These are phyloP conservation scores for Calocybe indica DNA, from an alignment of 768 basidiomycete genomes.

Conservation along the genomic window DNA sequence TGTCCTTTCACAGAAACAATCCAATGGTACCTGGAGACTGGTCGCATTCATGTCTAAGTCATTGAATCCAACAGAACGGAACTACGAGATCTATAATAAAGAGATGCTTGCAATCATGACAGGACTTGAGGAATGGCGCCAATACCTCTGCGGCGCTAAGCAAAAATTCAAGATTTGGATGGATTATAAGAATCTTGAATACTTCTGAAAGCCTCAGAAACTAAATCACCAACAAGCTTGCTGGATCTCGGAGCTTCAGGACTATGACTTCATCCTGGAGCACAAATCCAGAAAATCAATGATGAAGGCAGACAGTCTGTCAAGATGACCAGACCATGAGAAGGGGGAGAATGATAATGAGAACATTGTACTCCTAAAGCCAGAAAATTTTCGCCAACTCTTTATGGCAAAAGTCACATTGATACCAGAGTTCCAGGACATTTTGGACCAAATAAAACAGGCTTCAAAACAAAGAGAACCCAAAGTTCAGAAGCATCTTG, in stretches of 20 bases:
- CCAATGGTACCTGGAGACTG: conserved; percentile 23
- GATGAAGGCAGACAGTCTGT: conserved; percentile 7
- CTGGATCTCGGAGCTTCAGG: not conserved
- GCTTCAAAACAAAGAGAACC: too few relatives aligned
- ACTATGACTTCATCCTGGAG: not conserved
- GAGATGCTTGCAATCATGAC: conserved; percentile 44
- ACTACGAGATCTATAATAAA: conserved; percentile 40
- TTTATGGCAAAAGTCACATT: not conserved
- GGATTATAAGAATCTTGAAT: conserved; percentile 16
- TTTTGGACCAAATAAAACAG: too few relatives aligned
- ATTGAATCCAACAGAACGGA: conserved; percentile 26
- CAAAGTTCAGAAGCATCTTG: too few relatives aligned
- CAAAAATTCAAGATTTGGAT: conserved; percentile 1
- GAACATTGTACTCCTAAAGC: not conserved
- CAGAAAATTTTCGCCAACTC: conserved; percentile 1
- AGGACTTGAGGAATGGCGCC: conserved; percentile 20
- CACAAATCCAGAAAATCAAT: conserved; percentile 3
- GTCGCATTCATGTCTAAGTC: conserved; percentile 31
- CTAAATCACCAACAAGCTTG: conserved; percentile 18
- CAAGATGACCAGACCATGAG: conserved; percentile 7
- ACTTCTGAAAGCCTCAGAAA: conserved; percentile 11
- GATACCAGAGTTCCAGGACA: too few relatives aligned
- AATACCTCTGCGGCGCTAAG: conserved; percentile 3
- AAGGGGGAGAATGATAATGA: conserved; percentile 9
- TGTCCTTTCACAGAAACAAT: conserved; percentile 15